phyloP scores from a whole-genome alignment of 768 basidiomycete species.

The Mycena floridula region DNA sequence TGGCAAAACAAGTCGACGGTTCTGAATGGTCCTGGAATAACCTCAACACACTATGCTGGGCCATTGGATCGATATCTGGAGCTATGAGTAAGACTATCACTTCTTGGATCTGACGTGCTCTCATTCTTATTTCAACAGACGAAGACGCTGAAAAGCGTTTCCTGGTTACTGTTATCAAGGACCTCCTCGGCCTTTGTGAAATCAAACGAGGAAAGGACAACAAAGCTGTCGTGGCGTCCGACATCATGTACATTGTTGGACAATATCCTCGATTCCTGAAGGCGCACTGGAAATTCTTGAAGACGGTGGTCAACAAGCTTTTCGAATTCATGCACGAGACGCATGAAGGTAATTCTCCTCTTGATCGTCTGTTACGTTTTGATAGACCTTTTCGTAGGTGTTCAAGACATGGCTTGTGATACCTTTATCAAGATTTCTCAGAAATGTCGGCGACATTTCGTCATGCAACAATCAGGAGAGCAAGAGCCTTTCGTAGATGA shows the following conservation, averaged over 20 bases:
- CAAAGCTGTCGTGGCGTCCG: slow-evolving; percentile 96
- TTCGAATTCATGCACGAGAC: slow-evolving; percentile 99
- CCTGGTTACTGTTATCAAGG: slow-evolving; percentile 98
- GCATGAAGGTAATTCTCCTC: slow-evolving; percentile 71
- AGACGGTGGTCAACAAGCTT: slow-evolving; percentile 98
- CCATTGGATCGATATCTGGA: slow-evolving; percentile 97
- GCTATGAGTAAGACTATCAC: slow-evolving; percentile 81
- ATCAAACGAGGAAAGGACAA: slow-evolving; percentile 99
- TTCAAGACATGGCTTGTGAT: slow-evolving; percentile 99
- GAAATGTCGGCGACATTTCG: slow-evolving; percentile 96
- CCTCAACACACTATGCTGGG: slow-evolving; percentile 98
- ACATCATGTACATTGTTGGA: slow-evolving; percentile 98
- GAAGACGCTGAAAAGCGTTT: slow-evolving; percentile 99
- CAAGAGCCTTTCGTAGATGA: slow-evolving; percentile 98
- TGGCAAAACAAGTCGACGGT: slow-evolving; percentile 95
- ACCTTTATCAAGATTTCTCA: slow-evolving; percentile 99
- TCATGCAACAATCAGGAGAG: slow-evolving; percentile 97
- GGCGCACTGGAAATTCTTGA: slow-evolving; percentile 99
- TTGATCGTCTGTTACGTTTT: not conserved
- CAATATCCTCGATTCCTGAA: slow-evolving; percentile 99
- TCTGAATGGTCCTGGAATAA: slow-evolving; percentile 99
- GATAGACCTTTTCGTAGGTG: slow-evolving; percentile 45
- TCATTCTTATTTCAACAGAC: slow-evolving; percentile 41
- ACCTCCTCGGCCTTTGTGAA: slow-evolving; percentile 93
- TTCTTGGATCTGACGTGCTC: not conserved